phyloP scores from a whole-genome alignment of 148 eudicot species.

The Vaccinium macrocarpon region DNA sequence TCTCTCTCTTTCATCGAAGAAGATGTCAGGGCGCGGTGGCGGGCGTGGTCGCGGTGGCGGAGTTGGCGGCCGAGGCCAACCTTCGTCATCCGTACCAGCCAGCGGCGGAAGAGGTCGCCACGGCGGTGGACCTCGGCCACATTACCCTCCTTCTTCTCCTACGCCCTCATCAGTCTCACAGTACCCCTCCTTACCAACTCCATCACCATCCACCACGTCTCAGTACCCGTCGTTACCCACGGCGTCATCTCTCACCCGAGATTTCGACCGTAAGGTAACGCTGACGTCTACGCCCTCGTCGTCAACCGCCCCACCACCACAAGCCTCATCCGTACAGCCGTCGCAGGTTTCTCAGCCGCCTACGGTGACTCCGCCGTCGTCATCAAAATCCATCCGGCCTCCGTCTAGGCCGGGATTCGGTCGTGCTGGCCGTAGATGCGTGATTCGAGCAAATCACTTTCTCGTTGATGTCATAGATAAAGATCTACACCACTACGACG shows the following conservation, averaged over 20 bases:
- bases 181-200: neutral
- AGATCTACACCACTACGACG: constrained; percentile 72
- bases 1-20: neutral
- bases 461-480: constrained; percentile 43
- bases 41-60: constrained; percentile 26
- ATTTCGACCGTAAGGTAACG: neutral
- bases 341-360: neutral
- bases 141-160: neutral
- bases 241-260: neutral
- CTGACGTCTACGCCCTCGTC: neutral
- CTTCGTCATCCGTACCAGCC: neutral
- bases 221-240: neutral
- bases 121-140: neutral
- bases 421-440: constrained; percentile 32
- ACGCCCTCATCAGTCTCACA: neutral
- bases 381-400: constrained; percentile 30
- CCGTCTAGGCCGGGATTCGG: constrained; percentile 71
- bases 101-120: constrained; percentile 19
- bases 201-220: neutral
- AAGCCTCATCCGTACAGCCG: neutral
- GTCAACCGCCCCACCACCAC: neutral
- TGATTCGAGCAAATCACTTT: constrained; percentile 67
- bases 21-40: neutral
- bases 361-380: constrained; percentile 19
- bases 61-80: neutral